Conservation (phyloP, 495 filamentous ascomycete genomes). For the Tuber brumale region DNA sequence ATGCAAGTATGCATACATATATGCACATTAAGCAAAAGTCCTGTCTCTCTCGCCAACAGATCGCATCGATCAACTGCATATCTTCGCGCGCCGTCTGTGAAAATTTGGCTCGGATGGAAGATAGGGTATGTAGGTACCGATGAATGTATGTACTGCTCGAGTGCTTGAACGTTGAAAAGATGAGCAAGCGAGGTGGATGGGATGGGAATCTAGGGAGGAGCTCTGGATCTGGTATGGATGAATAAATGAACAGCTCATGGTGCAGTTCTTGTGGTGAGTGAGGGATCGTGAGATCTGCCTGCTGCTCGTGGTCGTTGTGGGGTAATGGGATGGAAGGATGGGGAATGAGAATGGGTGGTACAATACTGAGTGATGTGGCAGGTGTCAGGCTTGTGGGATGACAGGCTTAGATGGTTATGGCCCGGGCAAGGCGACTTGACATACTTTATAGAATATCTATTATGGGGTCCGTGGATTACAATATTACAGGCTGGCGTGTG, state of each 20-base stretch:
- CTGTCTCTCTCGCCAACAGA: background rate
- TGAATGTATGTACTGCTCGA: background rate
- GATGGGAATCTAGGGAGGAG: background rate
- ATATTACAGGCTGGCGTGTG: background rate
- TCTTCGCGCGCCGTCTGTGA: background rate
- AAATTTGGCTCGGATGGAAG: background rate
- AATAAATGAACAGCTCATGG: slow-evolving; percentile 1
- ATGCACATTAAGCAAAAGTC: background rate
- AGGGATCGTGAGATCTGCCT: background rate
- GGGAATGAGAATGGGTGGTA: background rate
- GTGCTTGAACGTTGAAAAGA: background rate
- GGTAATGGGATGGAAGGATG: background rate
- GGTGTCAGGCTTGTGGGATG: background rate
- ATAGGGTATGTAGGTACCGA: background rate
- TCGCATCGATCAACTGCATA: slow-evolving; percentile 6
- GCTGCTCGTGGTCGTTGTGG: background rate
- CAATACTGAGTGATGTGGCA: background rate
- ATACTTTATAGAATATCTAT: background rate
- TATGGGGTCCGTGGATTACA: background rate
- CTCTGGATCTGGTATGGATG: background rate
- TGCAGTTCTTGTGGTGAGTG: background rate
- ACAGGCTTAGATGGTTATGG: background rate
- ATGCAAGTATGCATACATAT: background rate
- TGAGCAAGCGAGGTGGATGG: background rate
- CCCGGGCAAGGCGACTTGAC: background rate